Conservation (phyloP, 2,329 filamentous ascomycete genomes). For the Chrysosphaeria jannelii region DNA sequence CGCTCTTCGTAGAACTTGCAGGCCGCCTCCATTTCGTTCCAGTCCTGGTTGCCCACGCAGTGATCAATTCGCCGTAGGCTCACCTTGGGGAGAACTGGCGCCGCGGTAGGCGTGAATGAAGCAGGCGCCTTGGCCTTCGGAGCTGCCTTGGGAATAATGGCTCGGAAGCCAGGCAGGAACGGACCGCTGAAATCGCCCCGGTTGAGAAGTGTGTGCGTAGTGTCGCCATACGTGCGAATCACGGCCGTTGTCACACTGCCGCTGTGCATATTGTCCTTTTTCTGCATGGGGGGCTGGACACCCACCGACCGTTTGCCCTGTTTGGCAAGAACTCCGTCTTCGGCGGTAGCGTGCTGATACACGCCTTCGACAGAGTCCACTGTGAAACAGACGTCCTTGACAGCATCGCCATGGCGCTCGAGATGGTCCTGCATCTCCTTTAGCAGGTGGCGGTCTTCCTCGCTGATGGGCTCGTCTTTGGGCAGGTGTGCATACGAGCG, state of each 20-base stretch:
- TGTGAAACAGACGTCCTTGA: slow-evolving; percentile 87
- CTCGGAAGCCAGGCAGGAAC: slow-evolving; percentile 62
- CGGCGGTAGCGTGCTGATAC: slow-evolving; percentile 39
- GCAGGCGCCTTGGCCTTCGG: slow-evolving; percentile 7
- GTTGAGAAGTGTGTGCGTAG: slow-evolving; percentile 72
- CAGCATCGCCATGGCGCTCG: slow-evolving; percentile 68
- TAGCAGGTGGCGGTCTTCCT: slow-evolving; percentile 33
- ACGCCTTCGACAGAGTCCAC: slow-evolving; percentile 69
- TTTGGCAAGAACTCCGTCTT: slow-evolving; percentile 15
- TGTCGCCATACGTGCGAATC: slow-evolving; percentile 82
- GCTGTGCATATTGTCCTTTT: slow-evolving; percentile 28
- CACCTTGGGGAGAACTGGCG: slow-evolving; percentile 28
- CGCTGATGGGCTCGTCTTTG: slow-evolving; percentile 26
- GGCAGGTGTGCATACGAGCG: slow-evolving; percentile 26
- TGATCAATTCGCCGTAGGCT: slow-evolving; percentile 59
- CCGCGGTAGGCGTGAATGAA: slow-evolving; percentile 8
- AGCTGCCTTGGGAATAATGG: slow-evolving; percentile 12
- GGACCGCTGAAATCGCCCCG: slow-evolving; percentile 36
- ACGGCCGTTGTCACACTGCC: slow-evolving; percentile 46
- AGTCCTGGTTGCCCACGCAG: slow-evolving; percentile 91
- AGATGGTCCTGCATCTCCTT: slow-evolving; percentile 55
- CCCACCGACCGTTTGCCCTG: slow-evolving; percentile 9
- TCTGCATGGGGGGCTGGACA: slow-evolving; percentile 25
- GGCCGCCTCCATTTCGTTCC: slow-evolving; percentile 52
- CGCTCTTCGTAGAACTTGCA: slow-evolving; percentile 57